Percentiles rank a stretch among this genome's conserved stretches.
phyloP scores from a whole-genome alignment of 1,284 basidiomycete genomes.

The Sporisorium scitamineum region DNA sequence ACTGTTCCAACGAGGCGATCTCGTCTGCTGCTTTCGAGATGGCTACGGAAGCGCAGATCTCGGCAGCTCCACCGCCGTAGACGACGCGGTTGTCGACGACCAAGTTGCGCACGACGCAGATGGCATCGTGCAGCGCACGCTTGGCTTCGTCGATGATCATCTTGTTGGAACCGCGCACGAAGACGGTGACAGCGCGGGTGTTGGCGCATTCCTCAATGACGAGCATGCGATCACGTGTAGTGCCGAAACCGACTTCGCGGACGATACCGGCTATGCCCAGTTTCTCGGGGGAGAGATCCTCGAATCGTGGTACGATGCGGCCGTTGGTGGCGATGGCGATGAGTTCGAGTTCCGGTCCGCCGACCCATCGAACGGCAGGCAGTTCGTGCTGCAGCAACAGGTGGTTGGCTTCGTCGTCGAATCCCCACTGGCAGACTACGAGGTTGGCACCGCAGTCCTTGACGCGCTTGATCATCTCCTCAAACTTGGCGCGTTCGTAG shows the following conservation, averaged over 20 bases:
- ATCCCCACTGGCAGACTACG: constrained; percentile 99
- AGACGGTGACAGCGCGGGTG: constrained; percentile 93
- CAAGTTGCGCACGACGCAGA: constrained; percentile 95
- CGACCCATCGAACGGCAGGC: constrained; percentile 98
- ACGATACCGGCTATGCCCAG: constrained; percentile 93
- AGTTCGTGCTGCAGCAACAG: constrained; percentile 96
- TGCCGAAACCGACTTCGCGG: constrained; percentile 93
- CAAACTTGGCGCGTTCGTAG: constrained; percentile 96
- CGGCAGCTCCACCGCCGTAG: constrained; percentile 96
- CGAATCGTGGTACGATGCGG: constrained; percentile 96
- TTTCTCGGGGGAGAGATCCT: constrained; percentile 90
- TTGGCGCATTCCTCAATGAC: constrained; percentile 99
- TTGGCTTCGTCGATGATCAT: constrained; percentile 98
- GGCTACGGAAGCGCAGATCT: constrained; percentile 93
- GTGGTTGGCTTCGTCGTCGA: constrained; percentile 99
- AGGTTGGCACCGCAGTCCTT: constrained; percentile 98
- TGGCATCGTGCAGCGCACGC: constrained; percentile 94
- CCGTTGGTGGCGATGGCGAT: constrained; percentile 99
- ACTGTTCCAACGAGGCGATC: constrained; percentile 98
- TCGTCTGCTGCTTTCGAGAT: constrained; percentile 92
- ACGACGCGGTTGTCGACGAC: constrained; percentile 96
- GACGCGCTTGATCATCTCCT: constrained; percentile 95
- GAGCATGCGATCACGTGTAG: constrained; percentile 98
- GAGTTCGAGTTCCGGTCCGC: constrained; percentile 98
- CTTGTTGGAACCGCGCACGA: constrained; percentile 97